Evolutionary conservation across 352 stramenopile genomes (phyloP), one percentile per base, ranked within the genome.

Genomic region (Sclerospora graminicola): DNA sequence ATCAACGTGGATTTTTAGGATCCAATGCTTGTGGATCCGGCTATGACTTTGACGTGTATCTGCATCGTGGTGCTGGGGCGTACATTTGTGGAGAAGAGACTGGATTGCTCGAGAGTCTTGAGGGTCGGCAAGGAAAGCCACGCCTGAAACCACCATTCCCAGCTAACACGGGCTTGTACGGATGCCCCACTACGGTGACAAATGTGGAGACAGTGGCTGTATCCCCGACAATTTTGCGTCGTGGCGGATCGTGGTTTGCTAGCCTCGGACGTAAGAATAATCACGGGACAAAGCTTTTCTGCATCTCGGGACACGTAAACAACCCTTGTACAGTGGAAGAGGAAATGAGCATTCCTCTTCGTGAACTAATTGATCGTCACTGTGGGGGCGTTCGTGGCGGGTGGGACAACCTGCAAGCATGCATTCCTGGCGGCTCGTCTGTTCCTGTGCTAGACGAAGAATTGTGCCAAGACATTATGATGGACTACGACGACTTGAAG

Each of bases 21-120:
- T 88, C 81, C 51, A 98, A 99, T 62, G 95, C 96, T 7, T 98
- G 89, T 53, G 95, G 95, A 35, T 97, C 74, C 13, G 97, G 97
- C 32, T 99, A 99, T 74, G 96, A 99, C 69, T 99, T 98, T 81
- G 97, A 99, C 64, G 86, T 99, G 14, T 99, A 98, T 65, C 68
- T 99, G 20, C 97, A 99, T 70, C 84, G 96, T 53, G 97, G 97
- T 54, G 97, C 97, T 7, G 97, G 97, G 33, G 97, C 97, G 9
- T 99, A 99, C 76, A 99, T 99, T 75, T 99, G 97, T 60, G 97
- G 97, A 48, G 97, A 99, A 75, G 97, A 99, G 65, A 99, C 96
- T 3, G 95, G 94, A 30, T 65, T 99, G 28, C 91, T 99, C 35
- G 96, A 99, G 69, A 97, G 76, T 71, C 67, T 99, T 0, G 97